Evolutionary conservation across 768 basidiomycete species (phyloP).

Genomic region (Tubosaeta sp.): DNA sequence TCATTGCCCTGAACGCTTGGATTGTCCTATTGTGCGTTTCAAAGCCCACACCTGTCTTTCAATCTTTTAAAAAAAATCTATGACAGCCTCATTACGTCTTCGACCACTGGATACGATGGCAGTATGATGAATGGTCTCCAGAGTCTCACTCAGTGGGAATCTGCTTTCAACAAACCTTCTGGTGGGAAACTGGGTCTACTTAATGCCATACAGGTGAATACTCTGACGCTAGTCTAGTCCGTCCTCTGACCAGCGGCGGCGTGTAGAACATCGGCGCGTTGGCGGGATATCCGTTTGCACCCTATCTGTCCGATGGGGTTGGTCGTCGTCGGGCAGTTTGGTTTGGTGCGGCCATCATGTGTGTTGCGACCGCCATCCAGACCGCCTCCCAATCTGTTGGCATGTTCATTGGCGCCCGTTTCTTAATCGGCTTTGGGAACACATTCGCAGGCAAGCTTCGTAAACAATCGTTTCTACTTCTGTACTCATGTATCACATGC

Average conservation of each 20-base stretch:
- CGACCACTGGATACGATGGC: slow-evolving; percentile 72
- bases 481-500: neutral
- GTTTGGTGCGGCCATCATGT: slow-evolving; percentile 67
- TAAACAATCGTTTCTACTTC: neutral
- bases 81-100: slow-evolving; percentile 63
- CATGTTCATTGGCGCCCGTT: slow-evolving; percentile 80
- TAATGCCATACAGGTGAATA: slow-evolving; percentile 64
- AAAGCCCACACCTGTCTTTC: neutral
- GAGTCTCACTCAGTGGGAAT: slow-evolving; percentile 60
- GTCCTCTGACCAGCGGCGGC: neutral
- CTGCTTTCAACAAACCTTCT: slow-evolving; percentile 54
- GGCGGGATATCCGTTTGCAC: slow-evolving; percentile 65
- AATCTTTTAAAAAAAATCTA: neutral
- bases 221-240: neutral
- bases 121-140: slow-evolving; percentile 81
- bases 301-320: slow-evolving; percentile 66
- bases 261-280: slow-evolving; percentile 66
- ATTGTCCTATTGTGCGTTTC: slow-evolving; percentile 57
- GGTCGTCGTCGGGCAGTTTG: slow-evolving; percentile 65
- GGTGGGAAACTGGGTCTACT: slow-evolving; percentile 59
- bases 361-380: slow-evolving; percentile 61
- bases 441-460: slow-evolving; percentile 55
- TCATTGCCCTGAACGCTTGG: slow-evolving; percentile 66
- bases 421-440: slow-evolving; percentile 72
- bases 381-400: slow-evolving; percentile 66